These are phyloP conservation scores for Tephrocybe sp. DNA, from an alignment of 768 basidiomycete species.

Conservation along the genomic window DNA sequence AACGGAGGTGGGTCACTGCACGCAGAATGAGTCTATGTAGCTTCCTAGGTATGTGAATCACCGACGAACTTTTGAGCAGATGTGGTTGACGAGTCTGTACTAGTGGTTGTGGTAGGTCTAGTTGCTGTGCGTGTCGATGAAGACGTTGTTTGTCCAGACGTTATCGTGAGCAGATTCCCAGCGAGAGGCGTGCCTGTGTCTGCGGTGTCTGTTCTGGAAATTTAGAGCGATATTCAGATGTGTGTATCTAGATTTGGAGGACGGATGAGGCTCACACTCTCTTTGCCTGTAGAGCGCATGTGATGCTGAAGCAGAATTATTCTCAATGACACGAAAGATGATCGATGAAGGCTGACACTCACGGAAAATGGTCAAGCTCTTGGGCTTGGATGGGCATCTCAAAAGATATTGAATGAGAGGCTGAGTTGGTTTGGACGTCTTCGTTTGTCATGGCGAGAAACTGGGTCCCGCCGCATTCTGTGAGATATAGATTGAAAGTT, in stretches of 20 bases:
- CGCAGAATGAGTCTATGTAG: no score
- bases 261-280: neutral
- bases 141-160: neutral
- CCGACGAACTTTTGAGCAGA: neutral
- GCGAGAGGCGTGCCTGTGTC: neutral
- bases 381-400: neutral
- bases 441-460: neutral
- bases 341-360: neutral
- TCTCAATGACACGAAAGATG: neutral
- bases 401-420: neutral
- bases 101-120: neutral
- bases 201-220: neutral
- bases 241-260: no score
- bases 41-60: neutral
- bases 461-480: neutral
- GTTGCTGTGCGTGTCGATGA: neutral
- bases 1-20: neutral
- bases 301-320: neutral
- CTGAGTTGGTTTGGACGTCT: neutral
- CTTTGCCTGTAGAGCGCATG: neutral
- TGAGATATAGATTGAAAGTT: neutral
- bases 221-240: neutral
- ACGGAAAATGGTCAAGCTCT: neutral
- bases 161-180: neutral
- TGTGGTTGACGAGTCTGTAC: neutral